Conservation (phyloP, 768 basidiomycete genomes). For the Boletus rubroflammeus region DNA sequence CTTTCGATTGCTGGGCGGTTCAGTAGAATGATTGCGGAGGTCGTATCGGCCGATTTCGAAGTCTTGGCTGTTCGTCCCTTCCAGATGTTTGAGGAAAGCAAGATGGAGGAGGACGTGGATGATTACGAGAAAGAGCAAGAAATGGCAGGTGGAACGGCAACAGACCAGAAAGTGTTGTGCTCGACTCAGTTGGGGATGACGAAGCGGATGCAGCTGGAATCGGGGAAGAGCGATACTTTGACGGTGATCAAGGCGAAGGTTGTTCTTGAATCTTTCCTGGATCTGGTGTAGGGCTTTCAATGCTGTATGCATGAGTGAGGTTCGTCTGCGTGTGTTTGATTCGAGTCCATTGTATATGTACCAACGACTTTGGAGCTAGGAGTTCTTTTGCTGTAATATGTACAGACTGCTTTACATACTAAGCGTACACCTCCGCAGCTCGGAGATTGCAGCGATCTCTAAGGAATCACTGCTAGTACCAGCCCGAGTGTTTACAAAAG, state of each 20-base stretch:
- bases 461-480: background rate
- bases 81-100: conserved; percentile 1
- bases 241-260: conserved; percentile 10
- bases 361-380: no score
- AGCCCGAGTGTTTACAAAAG: no score
- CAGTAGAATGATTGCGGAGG: conserved; percentile 7
- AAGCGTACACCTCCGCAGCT: background rate
- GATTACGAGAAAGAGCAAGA: background rate
- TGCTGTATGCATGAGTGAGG: background rate
- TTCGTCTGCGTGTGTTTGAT: background rate
- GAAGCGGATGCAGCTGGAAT: conserved; percentile 1
- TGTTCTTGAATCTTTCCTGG: conserved; percentile 9
- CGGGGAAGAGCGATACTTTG: background rate
- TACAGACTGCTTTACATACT: background rate
- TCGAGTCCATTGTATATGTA: background rate
- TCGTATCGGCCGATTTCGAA: conserved; percentile 7
- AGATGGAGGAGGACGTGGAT: conserved; percentile 9
- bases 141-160: background rate
- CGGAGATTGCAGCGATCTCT: background rate
- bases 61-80: background rate
- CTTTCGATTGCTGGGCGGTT: background rate
- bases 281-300: background rate
- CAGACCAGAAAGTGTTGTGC: conserved; percentile 7
- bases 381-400: background rate
- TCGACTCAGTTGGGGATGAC: conserved; percentile 12